These are phyloP conservation scores for Neoconidiobolus thromboides DNA, from an alignment of 371 early-diverging fungal species.

Conservation along the genomic window DNA sequence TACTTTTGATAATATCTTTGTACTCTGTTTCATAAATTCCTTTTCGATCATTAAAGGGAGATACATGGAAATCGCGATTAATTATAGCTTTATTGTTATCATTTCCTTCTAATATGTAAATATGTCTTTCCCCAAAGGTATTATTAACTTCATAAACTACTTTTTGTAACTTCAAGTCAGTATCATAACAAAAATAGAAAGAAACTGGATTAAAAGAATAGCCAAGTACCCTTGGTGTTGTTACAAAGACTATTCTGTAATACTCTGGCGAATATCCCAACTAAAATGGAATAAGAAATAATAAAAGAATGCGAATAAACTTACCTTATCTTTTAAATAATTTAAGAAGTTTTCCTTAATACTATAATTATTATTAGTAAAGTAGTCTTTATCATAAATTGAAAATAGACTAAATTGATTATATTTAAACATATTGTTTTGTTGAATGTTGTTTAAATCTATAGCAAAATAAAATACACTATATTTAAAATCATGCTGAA, in stretches of 20 bases:
- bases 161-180: slow-evolving; percentile 6
- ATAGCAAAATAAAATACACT: slow-evolving; percentile 2
- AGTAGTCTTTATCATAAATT: not conserved
- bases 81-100: not conserved
- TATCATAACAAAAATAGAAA: slow-evolving; percentile 22
- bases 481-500: slow-evolving; percentile 3
- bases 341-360: not conserved
- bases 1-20: slow-evolving; percentile 7
- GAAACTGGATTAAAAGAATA: slow-evolving; percentile 28
- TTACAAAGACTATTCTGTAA: slow-evolving; percentile 17
- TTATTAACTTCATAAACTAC: slow-evolving; percentile 30
- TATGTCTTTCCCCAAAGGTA: slow-evolving; percentile 31
- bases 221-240: slow-evolving; percentile 24
- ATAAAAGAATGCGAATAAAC: not conserved
- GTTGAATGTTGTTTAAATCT: slow-evolving; percentile 4
- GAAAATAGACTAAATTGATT: not conserved
- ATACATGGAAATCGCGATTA: slow-evolving; percentile 27
- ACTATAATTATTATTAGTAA: not conserved
- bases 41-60: slow-evolving; percentile 31
- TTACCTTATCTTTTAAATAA: not conserved
- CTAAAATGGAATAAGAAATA: not conserved
- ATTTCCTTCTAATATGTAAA: slow-evolving; percentile 18
- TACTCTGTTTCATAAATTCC: slow-evolving; percentile 22
- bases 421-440: not conserved
- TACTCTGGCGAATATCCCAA: not conserved